phyloP scores from a whole-genome alignment of 768 basidiomycete genomes.

The Lactarius sp. region DNA sequence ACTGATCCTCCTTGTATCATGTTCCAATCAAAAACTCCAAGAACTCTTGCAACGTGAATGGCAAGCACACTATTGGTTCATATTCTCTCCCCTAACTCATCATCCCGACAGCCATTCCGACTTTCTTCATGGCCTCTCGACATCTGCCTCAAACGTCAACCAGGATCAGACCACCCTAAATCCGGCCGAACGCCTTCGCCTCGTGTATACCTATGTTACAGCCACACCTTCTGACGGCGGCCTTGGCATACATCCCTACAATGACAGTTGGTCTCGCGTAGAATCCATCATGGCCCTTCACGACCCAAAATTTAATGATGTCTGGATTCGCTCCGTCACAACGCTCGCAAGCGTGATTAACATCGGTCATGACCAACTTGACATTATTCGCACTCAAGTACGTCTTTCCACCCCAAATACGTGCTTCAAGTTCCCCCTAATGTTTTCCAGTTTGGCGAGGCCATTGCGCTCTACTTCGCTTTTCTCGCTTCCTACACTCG shows the following conservation, averaged over 20 bases:
- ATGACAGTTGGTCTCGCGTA: slow-evolving; percentile 72
- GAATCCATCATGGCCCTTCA: slow-evolving; percentile 82
- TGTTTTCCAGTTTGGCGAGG: slow-evolving; percentile 61
- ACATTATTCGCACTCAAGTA: slow-evolving; percentile 68
- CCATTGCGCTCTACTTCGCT: slow-evolving; percentile 81
- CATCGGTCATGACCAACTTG: slow-evolving; percentile 59
- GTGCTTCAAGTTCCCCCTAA: background rate
- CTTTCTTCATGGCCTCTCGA: slow-evolving; percentile 71
- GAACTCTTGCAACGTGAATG: slow-evolving; percentile 69
- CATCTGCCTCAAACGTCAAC: slow-evolving; percentile 40
- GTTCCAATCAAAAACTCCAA: slow-evolving; percentile 54
- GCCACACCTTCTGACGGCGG: slow-evolving; percentile 73
- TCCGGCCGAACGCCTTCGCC: slow-evolving; percentile 75
- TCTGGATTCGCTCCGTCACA: slow-evolving; percentile 77
- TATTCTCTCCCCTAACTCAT: background rate
- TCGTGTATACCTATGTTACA: slow-evolving; percentile 67
- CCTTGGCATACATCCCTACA: slow-evolving; percentile 71
- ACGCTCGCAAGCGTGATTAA: slow-evolving; percentile 37
- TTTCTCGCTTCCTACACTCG: slow-evolving; percentile 84
- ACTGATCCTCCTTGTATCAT: slow-evolving; percentile 70
- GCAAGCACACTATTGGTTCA: slow-evolving; percentile 38
- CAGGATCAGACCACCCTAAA: slow-evolving; percentile 41
- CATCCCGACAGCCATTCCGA: slow-evolving; percentile 54
- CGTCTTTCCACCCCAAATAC: slow-evolving; percentile 27
- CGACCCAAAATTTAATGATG: slow-evolving; percentile 72